A percentile compares a stretch with the other conserved stretches of the same genome.
These are phyloP conservation scores for Colletotrichum abscissum DNA, from an alignment of 2,329 filamentous ascomycete species.

Conservation along the genomic window DNA sequence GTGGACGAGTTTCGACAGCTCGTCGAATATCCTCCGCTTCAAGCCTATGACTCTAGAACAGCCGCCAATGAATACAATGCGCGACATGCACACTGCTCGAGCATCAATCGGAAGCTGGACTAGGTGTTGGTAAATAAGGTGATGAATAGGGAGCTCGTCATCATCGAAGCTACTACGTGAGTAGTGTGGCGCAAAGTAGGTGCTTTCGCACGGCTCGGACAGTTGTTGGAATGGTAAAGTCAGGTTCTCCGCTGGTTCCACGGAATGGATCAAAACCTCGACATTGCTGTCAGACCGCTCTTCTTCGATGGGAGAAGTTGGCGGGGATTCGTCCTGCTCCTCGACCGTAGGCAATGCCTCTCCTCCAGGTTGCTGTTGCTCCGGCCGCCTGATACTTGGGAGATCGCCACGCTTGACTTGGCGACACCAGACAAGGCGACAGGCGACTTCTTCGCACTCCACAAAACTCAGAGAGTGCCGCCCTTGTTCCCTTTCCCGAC, in stretches of 20 bases:
- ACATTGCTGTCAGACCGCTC: constrained; percentile 43
- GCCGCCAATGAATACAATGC: constrained; percentile 88
- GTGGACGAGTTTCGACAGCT: constrained; percentile 75
- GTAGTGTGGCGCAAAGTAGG: constrained; percentile 74
- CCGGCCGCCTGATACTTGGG: neutral
- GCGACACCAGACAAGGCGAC: constrained; percentile 82
- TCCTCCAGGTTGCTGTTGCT: constrained; percentile 40
- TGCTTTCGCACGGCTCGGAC: constrained; percentile 78
- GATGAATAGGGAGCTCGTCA: constrained; percentile 82
- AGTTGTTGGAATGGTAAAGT: constrained; percentile 75
- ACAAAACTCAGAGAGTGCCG: constrained; percentile 70
- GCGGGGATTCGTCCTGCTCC: constrained; percentile 63
- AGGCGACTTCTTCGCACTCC: constrained; percentile 83
- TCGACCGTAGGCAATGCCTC: constrained; percentile 62
- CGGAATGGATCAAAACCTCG: constrained; percentile 59
- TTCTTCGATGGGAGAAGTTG: constrained; percentile 35
- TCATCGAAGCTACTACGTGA: constrained; percentile 77
- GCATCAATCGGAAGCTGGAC: constrained; percentile 84
- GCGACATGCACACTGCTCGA: constrained; percentile 86
- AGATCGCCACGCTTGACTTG: constrained; percentile 23
- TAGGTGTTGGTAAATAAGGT: constrained; percentile 81
- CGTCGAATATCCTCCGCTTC: constrained; percentile 79
- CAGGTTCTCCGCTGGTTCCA: constrained; percentile 63
- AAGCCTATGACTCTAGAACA: constrained; percentile 83
- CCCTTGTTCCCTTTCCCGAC: constrained; percentile 38